A percentile compares a stretch with the other conserved stretches of the same genome.
Conservation (phyloP, 225 moss, liverwort and hornwort species). For the Marchantia paleacea region DNA sequence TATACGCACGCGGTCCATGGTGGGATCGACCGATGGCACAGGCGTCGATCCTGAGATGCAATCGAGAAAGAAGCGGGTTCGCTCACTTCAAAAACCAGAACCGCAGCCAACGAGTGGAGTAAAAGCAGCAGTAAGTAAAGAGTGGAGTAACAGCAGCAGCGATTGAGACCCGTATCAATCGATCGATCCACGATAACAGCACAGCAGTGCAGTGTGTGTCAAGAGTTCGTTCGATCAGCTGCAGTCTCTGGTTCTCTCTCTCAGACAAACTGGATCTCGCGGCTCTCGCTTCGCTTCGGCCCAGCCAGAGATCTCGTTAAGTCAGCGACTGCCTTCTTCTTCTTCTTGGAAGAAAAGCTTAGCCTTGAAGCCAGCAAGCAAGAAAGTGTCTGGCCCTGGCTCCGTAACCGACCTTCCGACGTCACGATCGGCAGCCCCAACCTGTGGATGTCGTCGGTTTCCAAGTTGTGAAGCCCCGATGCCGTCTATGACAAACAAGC, state of each 20-base stretch:
- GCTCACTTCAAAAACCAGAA: not conserved
- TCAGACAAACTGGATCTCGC: not conserved
- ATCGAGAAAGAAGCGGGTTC: not conserved
- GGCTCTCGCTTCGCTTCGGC: not conserved
- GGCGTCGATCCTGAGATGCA: not conserved
- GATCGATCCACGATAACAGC: not conserved
- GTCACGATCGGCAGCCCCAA: not conserved
- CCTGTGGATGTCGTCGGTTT: not conserved
- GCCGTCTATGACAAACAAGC: not conserved
- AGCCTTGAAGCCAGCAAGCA: not conserved
- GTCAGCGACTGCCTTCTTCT: not conserved
- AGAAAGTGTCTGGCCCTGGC: not conserved
- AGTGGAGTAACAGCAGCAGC: not conserved
- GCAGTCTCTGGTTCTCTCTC: not conserved
- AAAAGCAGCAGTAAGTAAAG: not conserved
- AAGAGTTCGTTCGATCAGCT: not conserved
- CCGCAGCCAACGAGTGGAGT: not conserved
- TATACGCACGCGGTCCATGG: constrained; percentile 7
- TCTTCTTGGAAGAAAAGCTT: not conserved
- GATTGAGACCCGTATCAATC: not conserved
- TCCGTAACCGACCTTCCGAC: not conserved
- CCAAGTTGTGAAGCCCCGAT: not conserved
- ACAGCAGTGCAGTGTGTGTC: not conserved
- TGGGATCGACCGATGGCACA: not conserved
- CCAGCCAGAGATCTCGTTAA: not conserved